Evolutionary conservation across 768 basidiomycete genomes (phyloP), one percentile per base, ranked within the genome.

Genomic region (Serendipita sp.): DNA sequence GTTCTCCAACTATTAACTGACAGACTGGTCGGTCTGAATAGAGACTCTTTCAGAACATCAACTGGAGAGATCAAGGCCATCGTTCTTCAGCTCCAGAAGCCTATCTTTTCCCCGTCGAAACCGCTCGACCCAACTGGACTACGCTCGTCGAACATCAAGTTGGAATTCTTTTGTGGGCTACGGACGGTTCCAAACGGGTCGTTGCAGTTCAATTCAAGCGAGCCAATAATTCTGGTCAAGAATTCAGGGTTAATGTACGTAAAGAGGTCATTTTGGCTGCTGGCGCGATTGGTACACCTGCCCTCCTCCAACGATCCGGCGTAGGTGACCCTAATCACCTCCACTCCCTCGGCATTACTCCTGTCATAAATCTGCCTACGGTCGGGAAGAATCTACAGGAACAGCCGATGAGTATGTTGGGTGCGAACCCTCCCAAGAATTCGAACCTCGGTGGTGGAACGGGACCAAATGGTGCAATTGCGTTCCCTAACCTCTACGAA

Each of bases 51-150:
- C 63, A 71, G 71, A 68, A 65, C 29, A 75, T 82, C 15, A 75
- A 79, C 68, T 78, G 76, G 75, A 76, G 77, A 65, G 76, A 78
- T 40, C 66, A 68, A 11, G 81, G 81, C 66, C 77, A 81, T 64
- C 77, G 83, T 15, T 80, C 80, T 3, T 82, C 81, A 0, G 80
- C 82, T 0, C 78, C 76, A 4, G 72, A 76, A 62, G 81, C 82
- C 0, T 84, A 83, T 66, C 74, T 80, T 31, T 77, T 79, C 0
- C 82, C 82, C 13, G 78, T 82, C 3, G 78, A 83, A 68, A 71
- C 65, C 44, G 64, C 68, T 31, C 74, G 80, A 37, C 74, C 75
- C 0, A 81, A 80, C 66, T 80, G 80, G 79, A 69, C 80, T 33
- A 79, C 79, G 3, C 72, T 84, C 13, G 75, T 73, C 0, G 63